phyloP scores from a whole-genome alignment of 306 rosid genomes.

The Crotalaria pallida region DNA sequence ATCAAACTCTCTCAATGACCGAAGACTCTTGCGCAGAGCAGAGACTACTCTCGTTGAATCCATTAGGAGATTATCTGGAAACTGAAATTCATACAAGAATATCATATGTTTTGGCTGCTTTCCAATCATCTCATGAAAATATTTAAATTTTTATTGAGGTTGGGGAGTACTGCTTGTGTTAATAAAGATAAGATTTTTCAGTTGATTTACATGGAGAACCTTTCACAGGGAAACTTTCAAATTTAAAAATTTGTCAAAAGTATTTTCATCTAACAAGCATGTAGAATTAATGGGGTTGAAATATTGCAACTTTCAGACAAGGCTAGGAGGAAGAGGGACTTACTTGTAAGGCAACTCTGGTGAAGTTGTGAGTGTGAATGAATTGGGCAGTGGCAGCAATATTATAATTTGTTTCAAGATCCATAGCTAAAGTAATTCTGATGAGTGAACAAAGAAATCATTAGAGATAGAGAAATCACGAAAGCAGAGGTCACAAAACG shows the following conservation, averaged over 20 bases:
- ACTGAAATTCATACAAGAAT: conserved; percentile 35
- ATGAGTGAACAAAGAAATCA: no score
- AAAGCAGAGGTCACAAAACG: no score
- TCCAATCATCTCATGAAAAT: background rate
- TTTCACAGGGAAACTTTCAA: background rate
- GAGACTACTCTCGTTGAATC: conserved; percentile 60
- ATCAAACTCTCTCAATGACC: conserved; percentile 21
- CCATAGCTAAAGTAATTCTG: conserved; percentile 47
- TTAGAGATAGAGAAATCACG: no score
- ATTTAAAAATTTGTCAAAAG: background rate
- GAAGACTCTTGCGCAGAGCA: conserved; percentile 47
- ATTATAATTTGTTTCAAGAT: conserved; percentile 61
- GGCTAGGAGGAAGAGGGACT: background rate
- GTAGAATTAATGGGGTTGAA: no score
- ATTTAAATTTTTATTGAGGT: background rate
- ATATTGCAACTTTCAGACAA: background rate
- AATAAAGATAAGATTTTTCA: background rate
- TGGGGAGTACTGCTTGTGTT: background rate
- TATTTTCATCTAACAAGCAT: background rate
- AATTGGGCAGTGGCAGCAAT: conserved; percentile 53
- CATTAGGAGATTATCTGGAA: conserved; percentile 78
- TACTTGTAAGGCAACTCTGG: conserved; percentile 83
- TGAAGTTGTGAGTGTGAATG: conserved; percentile 51
- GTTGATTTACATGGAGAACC: background rate
- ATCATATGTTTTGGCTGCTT: background rate